Evolutionary conservation across 2,329 filamentous ascomycete genomes (phyloP).

Genomic region (Diaporthe batatas): DNA sequence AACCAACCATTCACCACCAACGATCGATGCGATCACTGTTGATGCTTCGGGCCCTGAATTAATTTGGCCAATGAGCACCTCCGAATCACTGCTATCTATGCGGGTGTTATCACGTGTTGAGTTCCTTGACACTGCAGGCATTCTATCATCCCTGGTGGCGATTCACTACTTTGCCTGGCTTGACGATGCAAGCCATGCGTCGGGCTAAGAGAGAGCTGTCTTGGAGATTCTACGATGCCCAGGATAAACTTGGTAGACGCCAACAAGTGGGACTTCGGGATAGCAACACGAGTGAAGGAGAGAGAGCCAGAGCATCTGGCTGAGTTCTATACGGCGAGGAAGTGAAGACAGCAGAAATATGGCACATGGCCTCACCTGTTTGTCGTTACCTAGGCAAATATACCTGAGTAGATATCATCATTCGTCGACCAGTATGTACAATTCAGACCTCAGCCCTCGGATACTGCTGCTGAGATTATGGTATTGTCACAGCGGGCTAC

Average conservation of each 20-base stretch:
- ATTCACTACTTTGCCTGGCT: neutral
- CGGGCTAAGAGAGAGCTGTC: neutral
- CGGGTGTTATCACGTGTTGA: no score
- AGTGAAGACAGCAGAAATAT: neutral
- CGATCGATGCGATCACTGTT: no score
- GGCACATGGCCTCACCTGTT: neutral
- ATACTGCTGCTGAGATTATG: neutral
- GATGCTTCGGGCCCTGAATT: no score
- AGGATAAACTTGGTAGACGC: neutral
- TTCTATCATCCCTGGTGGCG: neutral
- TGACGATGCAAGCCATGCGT: neutral
- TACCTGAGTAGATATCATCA: no score
- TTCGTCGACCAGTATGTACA: no score
- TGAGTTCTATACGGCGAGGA: neutral
- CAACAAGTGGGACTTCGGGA: no score
- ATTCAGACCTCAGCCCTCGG: neutral
- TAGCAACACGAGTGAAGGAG: neutral
- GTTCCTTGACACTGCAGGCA: neutral
- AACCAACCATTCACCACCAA: no score
- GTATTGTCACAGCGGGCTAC: neutral
- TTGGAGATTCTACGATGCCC: neutral
- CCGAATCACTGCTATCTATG: no score
- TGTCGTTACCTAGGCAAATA: neutral
- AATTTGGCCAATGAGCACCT: no score
- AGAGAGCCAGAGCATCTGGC: neutral